These are phyloP conservation scores for Verticillium klebahnii DNA, from an alignment of 2,329 filamentous ascomycete genomes.

Conservation along the genomic window DNA sequence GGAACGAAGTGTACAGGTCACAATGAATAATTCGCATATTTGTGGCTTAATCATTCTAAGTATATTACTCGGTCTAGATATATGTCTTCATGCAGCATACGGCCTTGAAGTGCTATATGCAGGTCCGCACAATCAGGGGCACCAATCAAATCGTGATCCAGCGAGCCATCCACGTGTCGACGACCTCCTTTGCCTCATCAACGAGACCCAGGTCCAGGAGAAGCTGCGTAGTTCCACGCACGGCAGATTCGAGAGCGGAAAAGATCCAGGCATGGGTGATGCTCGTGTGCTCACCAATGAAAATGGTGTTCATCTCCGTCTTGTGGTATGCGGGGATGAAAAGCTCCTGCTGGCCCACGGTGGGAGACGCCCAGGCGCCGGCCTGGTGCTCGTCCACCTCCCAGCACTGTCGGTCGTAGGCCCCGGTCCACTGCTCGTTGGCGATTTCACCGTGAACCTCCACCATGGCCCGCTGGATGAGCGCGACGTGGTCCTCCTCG, in stretches of 20 bases:
- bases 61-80: not conserved
- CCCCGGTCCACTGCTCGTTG: constrained; percentile 21
- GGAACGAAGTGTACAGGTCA: too few species aligned
- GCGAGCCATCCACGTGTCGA: constrained; percentile 18
- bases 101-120: not conserved
- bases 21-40: too few species aligned
- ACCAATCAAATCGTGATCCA: constrained; percentile 10
- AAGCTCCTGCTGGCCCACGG: constrained; percentile 24
- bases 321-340: constrained; percentile 26
- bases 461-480: constrained; percentile 60
- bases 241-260: constrained; percentile 22
- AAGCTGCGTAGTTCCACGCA: constrained; percentile 23
- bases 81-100: not conserved
- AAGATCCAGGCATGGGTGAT: constrained; percentile 27
- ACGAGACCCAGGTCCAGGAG: constrained; percentile 18
- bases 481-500: constrained; percentile 53
- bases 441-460: constrained; percentile 53
- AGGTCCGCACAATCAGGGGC: too few species aligned
- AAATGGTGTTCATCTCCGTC: constrained; percentile 27
- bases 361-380: constrained; percentile 22
- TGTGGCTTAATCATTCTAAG: too few species aligned
- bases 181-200: constrained; percentile 17
- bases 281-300: constrained; percentile 29
- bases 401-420: constrained; percentile 28
- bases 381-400: constrained; percentile 22